Percentiles rank a stretch among this genome's conserved stretches.
Evolutionary conservation across 1,284 basidiomycete genomes (phyloP).

Genomic region (Boletellus sp.): DNA sequence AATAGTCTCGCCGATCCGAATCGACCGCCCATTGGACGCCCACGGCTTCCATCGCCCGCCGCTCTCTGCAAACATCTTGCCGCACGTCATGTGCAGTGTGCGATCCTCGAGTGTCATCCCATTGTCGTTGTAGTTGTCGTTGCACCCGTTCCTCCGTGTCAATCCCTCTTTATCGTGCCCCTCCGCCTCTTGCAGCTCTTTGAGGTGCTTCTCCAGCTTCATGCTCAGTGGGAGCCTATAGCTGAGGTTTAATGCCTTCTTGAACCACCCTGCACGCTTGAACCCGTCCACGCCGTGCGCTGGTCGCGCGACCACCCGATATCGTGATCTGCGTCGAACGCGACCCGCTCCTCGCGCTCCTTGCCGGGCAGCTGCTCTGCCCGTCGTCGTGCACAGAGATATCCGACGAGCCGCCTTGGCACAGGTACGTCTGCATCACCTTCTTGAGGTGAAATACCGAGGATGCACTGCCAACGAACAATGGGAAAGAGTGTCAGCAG

Average conservation of each 20-base stretch:
- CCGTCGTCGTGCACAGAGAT: slow-evolving; percentile 82
- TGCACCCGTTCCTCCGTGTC: background rate
- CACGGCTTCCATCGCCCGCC: slow-evolving; percentile 62
- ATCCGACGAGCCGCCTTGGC: slow-evolving; percentile 74
- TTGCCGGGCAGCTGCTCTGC: slow-evolving; percentile 53
- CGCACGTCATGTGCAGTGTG: slow-evolving; percentile 62
- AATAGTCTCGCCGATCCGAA: slow-evolving; percentile 62
- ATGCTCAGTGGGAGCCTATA: slow-evolving; percentile 69
- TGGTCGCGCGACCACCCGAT: slow-evolving; percentile 86
- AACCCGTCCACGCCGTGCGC: slow-evolving; percentile 60
- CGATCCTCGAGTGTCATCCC: slow-evolving; percentile 59
- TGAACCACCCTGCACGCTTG: slow-evolving; percentile 84
- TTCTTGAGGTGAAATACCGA: slow-evolving; percentile 78
- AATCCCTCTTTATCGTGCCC: slow-evolving; percentile 34
- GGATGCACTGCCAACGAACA: slow-evolving; percentile 44
- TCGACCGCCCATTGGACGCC: slow-evolving; percentile 57
- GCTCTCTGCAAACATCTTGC: slow-evolving; percentile 60
- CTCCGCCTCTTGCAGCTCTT: slow-evolving; percentile 45
- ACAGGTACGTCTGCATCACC: slow-evolving; percentile 83
- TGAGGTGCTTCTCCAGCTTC: slow-evolving; percentile 54
- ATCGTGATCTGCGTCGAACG: slow-evolving; percentile 77
- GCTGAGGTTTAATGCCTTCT: slow-evolving; percentile 88
- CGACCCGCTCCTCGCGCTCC: slow-evolving; percentile 62
- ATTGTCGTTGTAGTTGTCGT: slow-evolving; percentile 2
- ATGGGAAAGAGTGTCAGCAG: slow-evolving; percentile 46